Evolutionary conservation across 192 early-diverging fungal genomes (phyloP).

Genomic region (Polychytrium aggregatum): DNA sequence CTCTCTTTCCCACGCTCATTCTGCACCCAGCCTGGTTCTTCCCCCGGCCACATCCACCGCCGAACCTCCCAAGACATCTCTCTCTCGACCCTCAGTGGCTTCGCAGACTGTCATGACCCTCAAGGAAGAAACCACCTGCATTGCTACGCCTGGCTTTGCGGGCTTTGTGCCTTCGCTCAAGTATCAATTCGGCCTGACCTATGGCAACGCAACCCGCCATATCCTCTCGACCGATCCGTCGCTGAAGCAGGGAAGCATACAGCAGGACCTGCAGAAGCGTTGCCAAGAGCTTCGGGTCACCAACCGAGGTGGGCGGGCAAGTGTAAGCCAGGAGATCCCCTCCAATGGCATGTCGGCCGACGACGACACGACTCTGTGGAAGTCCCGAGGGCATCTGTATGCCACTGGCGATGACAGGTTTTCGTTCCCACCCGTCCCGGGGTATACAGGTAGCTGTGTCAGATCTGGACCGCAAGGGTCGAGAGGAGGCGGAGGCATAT

Average conservation of each 20-base stretch:
- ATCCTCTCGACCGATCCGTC: constrained; percentile 39
- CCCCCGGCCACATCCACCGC: too few species aligned
- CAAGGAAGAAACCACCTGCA: constrained; percentile 24
- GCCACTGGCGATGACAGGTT: constrained; percentile 43
- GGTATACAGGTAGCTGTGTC: constrained; percentile 38
- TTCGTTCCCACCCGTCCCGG: constrained; percentile 45
- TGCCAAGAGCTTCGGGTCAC: constrained; percentile 11
- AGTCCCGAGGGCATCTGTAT: constrained; percentile 23
- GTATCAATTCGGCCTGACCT: constrained; percentile 38
- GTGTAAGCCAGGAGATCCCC: too few species aligned
- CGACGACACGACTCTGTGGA: constrained; percentile 28
- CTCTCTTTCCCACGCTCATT: too few species aligned
- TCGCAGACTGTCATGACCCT: constrained; percentile 12
- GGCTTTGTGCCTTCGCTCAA: constrained; percentile 41
- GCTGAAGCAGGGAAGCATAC: constrained; percentile 34
- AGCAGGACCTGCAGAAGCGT: constrained; percentile 16
- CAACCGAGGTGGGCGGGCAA: too few species aligned
- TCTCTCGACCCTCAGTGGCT: too few species aligned
- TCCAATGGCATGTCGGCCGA: background rate
- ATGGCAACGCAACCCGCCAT: constrained; percentile 41
- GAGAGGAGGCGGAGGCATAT: too few species aligned
- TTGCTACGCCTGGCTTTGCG: constrained; percentile 38
- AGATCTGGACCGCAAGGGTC: too few species aligned
- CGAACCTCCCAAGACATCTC: too few species aligned
- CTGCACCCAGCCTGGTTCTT: too few species aligned